Evolutionary conservation across 2,329 filamentous ascomycete genomes (phyloP), one percentile per base, ranked within the genome.

Genomic region (Septoria linicola): DNA sequence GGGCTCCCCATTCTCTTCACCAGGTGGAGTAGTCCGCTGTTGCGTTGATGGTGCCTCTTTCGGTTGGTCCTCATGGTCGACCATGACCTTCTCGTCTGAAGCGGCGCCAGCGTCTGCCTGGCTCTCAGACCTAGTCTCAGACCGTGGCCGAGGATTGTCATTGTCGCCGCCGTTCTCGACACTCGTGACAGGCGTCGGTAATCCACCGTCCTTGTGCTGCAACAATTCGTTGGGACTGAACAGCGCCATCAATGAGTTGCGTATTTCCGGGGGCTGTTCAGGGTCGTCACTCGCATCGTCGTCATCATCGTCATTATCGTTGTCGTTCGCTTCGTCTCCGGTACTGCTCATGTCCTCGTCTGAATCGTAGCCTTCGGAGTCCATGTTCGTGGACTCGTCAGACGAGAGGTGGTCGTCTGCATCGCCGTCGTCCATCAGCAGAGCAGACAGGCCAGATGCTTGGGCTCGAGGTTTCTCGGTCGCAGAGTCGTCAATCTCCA

Each of bases 371-470:
- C 63, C 61, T 39, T 63, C 61, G 11, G 60, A 62, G 40, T 66
- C 65, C 68, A 71, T 71, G 34, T 70, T 61, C 7, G 59, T 63
- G 2, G 70, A 72, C 41, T 71, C 71, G 47, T 72, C 68, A 53
- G 59, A 65, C 51, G 59, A 62, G 7, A 68, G 64, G 11, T 65
- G 66, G 21, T 69, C 65, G 30, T 73, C 71, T 31, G 68, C 71
- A 45, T 61, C 72, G 13, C 72, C 71, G 43, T 70, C 64, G 16
- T 73, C 72, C 8, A 44, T 23, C 10, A 47, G 30, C 17, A 47
- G 25, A 30, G 32, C 14, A 11, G 21, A 41, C 41, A 25, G 13
- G 17, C 23, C 35, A 31, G 32, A 36, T 13, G 10, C 23, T 19
- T 30, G 16, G 11, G 23, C 13, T 3, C 16, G 44, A 17, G 21